These are phyloP conservation scores for Malassezia caprae DNA, from an alignment of 1,284 basidiomycete genomes.

Conservation along the genomic window DNA sequence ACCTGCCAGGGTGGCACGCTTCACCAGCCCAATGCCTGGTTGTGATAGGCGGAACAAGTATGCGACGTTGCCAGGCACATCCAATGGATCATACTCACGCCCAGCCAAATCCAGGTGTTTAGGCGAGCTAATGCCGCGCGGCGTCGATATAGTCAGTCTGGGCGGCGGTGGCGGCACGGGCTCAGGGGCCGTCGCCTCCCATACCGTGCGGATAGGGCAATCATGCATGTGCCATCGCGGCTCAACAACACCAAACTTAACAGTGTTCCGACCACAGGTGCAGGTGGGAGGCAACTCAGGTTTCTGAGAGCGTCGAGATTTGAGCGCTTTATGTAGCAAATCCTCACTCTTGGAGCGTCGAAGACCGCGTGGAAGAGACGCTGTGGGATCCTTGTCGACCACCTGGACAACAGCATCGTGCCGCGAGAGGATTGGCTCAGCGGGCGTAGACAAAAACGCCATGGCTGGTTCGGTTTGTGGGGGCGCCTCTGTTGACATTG, in stretches of 20 bases:
- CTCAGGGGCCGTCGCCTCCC: slow-evolving; percentile 1
- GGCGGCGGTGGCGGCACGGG: slow-evolving; percentile 15
- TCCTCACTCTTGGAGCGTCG: slow-evolving; percentile 17
- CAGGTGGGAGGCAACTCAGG: neutral
- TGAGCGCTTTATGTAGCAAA: slow-evolving; percentile 13
- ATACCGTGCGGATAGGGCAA: slow-evolving; percentile 10
- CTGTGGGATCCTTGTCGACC: neutral
- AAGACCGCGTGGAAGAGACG: neutral
- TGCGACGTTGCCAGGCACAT: neutral
- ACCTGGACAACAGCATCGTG: slow-evolving; percentile 9
- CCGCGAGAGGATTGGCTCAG: slow-evolving; percentile 10
- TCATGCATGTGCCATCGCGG: slow-evolving; percentile 10
- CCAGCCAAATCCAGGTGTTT: slow-evolving; percentile 3
- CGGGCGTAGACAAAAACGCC: slow-evolving; percentile 6
- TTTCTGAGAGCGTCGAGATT: neutral
- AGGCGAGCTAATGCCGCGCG: slow-evolving; percentile 8
- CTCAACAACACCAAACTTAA: slow-evolving; percentile 1
- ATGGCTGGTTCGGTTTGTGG: neutral
- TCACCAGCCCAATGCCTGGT: slow-evolving; percentile 2
- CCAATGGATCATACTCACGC: slow-evolving; percentile 6
- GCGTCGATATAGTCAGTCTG: slow-evolving; percentile 12
- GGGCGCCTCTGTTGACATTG: neutral
- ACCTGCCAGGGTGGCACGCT: slow-evolving; percentile 10
- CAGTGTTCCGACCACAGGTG: slow-evolving; percentile 1
- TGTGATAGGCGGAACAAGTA: neutral